Evolutionary conservation across 2,329 filamentous ascomycete species (phyloP).

Genomic region (Venturia carpophila): DNA sequence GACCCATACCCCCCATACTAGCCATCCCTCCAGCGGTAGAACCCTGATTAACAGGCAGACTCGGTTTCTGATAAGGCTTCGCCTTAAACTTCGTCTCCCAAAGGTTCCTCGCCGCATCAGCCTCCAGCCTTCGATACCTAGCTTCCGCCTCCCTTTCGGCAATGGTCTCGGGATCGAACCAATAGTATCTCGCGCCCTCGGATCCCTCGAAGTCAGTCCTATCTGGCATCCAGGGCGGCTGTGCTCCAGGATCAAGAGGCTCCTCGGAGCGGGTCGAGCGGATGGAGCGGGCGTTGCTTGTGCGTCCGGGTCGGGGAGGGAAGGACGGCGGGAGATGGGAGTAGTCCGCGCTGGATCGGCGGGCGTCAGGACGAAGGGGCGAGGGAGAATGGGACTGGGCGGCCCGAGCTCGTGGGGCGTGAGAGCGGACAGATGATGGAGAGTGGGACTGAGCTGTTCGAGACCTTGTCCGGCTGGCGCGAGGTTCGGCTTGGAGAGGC

Average conservation of each 20-base stretch:
- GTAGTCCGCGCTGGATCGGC: neutral
- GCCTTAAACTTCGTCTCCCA: neutral
- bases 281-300: neutral
- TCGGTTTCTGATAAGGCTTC: neutral
- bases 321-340: neutral
- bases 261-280: slow-evolving; percentile 4
- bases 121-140: neutral
- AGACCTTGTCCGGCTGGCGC: neutral
- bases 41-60: neutral
- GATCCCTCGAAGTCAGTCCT: neutral
- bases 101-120: neutral
- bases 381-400: neutral
- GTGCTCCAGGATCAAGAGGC: neutral
- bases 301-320: neutral
- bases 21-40: no score
- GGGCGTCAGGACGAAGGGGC: neutral
- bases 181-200: neutral
- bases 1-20: no score
- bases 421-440: neutral
- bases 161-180: neutral
- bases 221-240: neutral
- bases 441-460: neutral
- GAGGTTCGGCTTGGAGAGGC: neutral
- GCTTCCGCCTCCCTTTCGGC: neutral
- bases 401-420: neutral